These are phyloP conservation scores for Metschnikowia bowlesiae DNA, from an alignment of 805 yeast genomes.

Conservation along the genomic window DNA sequence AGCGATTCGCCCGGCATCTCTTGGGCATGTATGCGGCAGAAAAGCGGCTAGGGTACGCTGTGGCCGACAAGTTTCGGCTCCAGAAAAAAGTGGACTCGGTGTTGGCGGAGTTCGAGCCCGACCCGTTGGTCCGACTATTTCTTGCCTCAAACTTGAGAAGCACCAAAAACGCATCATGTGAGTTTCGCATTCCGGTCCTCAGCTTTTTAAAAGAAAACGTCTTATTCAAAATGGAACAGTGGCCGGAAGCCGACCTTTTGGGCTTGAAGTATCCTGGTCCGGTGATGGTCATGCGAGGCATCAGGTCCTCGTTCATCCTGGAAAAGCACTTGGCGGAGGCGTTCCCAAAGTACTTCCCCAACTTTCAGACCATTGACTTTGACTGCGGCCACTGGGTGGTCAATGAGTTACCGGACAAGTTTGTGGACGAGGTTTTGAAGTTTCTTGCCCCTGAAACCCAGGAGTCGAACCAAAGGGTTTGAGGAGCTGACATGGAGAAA, in stretches of 20 bases:
- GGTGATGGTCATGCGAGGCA: slow-evolving; percentile 43
- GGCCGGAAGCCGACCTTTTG: slow-evolving; percentile 11
- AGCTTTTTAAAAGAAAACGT: slow-evolving; percentile 12
- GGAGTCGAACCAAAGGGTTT: neutral
- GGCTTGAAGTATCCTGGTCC: slow-evolving; percentile 26
- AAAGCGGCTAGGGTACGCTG: slow-evolving; percentile 6
- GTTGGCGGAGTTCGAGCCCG: slow-evolving; percentile 22
- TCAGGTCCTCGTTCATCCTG: slow-evolving; percentile 38
- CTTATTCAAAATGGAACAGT: slow-evolving; percentile 11
- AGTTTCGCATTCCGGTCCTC: slow-evolving; percentile 15
- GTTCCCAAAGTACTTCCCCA: slow-evolving; percentile 26
- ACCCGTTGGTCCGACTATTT: slow-evolving; percentile 29
- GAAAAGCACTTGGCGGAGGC: slow-evolving; percentile 19
- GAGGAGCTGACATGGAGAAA: neutral
- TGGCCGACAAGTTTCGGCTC: slow-evolving; percentile 1
- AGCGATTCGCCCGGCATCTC: slow-evolving; percentile 32
- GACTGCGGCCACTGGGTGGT: slow-evolving; percentile 39
- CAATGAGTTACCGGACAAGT: slow-evolving; percentile 34
- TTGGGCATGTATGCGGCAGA: slow-evolving; percentile 39
- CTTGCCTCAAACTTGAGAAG: slow-evolving; percentile 34
- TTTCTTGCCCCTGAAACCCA: slow-evolving; percentile 4
- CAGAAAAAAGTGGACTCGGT: slow-evolving; percentile 18
- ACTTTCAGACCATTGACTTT: slow-evolving; percentile 16
- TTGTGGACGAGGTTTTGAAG: slow-evolving; percentile 15
- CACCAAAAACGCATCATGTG: neutral